Conservation (phyloP, 2,329 filamentous ascomycete species). For the Diaporthe longicolla region DNA sequence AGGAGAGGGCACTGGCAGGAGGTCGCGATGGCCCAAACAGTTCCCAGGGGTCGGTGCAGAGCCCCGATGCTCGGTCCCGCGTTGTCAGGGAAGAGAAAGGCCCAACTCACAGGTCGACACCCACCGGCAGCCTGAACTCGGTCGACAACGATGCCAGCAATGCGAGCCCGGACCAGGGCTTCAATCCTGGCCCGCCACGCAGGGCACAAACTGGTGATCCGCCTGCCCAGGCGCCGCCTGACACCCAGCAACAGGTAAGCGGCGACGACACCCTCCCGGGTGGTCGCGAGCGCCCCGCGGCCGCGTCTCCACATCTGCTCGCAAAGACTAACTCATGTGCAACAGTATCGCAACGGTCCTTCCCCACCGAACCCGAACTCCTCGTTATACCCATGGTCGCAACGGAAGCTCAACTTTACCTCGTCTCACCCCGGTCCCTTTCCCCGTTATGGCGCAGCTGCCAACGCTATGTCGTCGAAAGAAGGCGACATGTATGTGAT, state of each 20-base stretch:
- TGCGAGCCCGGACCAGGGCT: slow-evolving; percentile 76
- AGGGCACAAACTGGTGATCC: slow-evolving; percentile 55
- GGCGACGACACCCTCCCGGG: neutral
- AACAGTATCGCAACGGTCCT: slow-evolving; percentile 69
- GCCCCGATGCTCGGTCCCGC: slow-evolving; percentile 63
- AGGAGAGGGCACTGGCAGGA: slow-evolving; percentile 69
- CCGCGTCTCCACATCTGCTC: neutral
- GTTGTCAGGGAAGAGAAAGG: slow-evolving; percentile 70
- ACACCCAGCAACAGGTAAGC: slow-evolving; percentile 57
- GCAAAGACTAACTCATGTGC: slow-evolving; percentile 40
- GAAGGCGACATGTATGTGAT: slow-evolving; percentile 98
- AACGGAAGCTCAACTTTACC: slow-evolving; percentile 88
- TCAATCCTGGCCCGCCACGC: slow-evolving; percentile 56
- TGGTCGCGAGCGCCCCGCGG: neutral
- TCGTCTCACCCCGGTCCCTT: slow-evolving; percentile 88
- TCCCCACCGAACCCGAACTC: slow-evolving; percentile 72
- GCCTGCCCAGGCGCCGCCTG: slow-evolving; percentile 64
- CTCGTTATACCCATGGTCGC: slow-evolving; percentile 96
- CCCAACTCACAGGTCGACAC: slow-evolving; percentile 72
- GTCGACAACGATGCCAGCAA: slow-evolving; percentile 71
- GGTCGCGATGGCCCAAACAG: slow-evolving; percentile 66
- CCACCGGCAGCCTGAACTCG: slow-evolving; percentile 84
- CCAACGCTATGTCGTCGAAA: slow-evolving; percentile 93
- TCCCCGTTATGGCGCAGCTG: slow-evolving; percentile 95
- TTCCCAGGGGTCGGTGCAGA: slow-evolving; percentile 65